Base-by-base conservation (phyloP, 2,329 filamentous ascomycete species). In the Fusarium oxysporum region DNA sequence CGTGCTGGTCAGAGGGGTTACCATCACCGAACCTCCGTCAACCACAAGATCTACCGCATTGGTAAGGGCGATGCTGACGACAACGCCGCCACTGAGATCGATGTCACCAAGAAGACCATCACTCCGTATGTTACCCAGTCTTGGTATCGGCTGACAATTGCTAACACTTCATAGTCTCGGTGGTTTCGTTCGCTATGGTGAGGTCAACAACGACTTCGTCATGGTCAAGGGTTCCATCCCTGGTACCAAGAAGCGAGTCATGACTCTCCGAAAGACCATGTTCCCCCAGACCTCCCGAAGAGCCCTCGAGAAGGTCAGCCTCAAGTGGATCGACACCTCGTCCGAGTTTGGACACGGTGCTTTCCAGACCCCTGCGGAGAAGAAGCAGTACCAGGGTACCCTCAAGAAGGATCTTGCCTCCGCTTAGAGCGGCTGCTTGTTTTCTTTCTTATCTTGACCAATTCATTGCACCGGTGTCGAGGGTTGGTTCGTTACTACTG, bases 301-400 rank as follows among this genome's bases (percentile, higher is more conserved):
- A 86, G 94, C 96, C 64, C 90, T 97, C 83, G 96, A 99, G 93
- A 98, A 99, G 94, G 93, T 98, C 85, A 94, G 96, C 83, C 93
- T 99, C 89, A 99, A 99, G 89, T 99, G 96, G 96, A 99, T 99
- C 93, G 96, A 99, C 83, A 99, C 96, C 81, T 98, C 95, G 74
- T 98, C 95, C 89, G 97, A 99, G 91, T 99, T 99, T 87, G 96
- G 96, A 87, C 96, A 99, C 90, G 96, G 96, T 92, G 96, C 95
- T 82, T 99, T 97, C 94, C 96, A 99, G 91, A 99, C 96, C 76
- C 89, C 92, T 78, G 93, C 93, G 83, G 96, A 99, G 93, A 99
- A 99, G 95, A 94, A 93, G 89, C 92, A 94, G 85, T 96, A 94
- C 91, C 86, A 97, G 87, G 96, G 96, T 89, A 97, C 95, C 68